Base-by-base conservation (phyloP, 2,329 filamentous ascomycete species). In the Apiospora phragmitis region DNA sequence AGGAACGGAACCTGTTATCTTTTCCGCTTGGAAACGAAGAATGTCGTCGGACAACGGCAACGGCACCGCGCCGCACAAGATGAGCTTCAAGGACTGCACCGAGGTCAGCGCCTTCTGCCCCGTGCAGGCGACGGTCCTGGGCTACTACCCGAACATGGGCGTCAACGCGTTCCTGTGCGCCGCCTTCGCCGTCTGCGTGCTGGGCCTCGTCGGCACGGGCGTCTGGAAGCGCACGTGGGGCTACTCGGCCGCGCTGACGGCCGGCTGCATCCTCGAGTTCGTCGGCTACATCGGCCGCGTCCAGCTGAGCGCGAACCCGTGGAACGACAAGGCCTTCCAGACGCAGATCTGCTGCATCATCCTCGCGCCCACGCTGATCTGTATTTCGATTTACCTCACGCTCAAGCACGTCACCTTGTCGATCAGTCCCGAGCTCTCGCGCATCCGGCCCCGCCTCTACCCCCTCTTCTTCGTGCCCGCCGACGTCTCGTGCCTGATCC, bases 361-460 rank as follows among this genome's bases (percentile, higher is more conserved):
- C 79, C 83, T 89, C 68, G 86, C 82, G n/a, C 87, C 87, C 3
- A 88, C 89, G 41, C 84, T 91, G 71, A 83, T 91, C 79, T 89
- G 88, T 79, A 88, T 89, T 73, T 86, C 84, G 76, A 87, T 91
- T 79, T 92, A 91, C 81, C 85, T 92, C 35, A 90, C 87, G 4
- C 85, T 91, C 71, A 89, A 90, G 78, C 89, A 90, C 82, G 79
- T 88, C 73, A 83, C 85, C 71, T 80, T 87, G 43, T 79, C 83
- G 65, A 81, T 89, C 72, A 83, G 81, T 78, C 84, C 87, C 11
- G 59, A 74, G 47, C 81, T 88, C 69, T 89, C 87, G n/a, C 85
- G 86, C 73, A 75, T 90, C 70, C 81, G 81, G 4, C 85, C 88
- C 24, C 79, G 78, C n/a, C 82, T 83, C 74, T 89, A 88, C 77